Conservation (phyloP, 805 yeast genomes). For the Lachancea cidri region DNA sequence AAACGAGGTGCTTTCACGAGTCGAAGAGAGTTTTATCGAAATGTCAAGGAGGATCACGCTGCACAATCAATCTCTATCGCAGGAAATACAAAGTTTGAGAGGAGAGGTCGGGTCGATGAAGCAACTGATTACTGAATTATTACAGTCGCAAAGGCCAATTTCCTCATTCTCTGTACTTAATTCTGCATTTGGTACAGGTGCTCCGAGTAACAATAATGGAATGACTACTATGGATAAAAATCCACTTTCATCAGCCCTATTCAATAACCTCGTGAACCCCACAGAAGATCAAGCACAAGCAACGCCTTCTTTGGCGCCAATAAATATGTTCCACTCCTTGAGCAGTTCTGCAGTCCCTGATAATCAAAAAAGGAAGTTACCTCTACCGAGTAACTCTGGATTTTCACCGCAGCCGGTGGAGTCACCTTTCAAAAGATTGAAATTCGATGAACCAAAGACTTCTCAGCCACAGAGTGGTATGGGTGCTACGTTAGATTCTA, state of each 20-base stretch:
- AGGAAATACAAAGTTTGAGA: slow-evolving; percentile 27
- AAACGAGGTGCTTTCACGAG: slow-evolving; percentile 6
- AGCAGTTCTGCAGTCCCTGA: slow-evolving; percentile 8
- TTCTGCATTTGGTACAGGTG: neutral
- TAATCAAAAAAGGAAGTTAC: slow-evolving; percentile 8
- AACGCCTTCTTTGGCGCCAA: slow-evolving; percentile 16
- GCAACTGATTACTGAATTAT: slow-evolving; percentile 25
- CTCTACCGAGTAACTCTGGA: slow-evolving; percentile 8
- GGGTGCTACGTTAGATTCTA: slow-evolving; percentile 26
- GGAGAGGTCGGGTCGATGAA: slow-evolving; percentile 24
- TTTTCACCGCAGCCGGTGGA: slow-evolving; percentile 7
- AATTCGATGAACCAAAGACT: slow-evolving; percentile 8
- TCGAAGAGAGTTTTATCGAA: slow-evolving; percentile 16
- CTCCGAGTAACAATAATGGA: neutral
- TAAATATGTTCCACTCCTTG: slow-evolving; percentile 13
- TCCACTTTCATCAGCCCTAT: slow-evolving; percentile 17
- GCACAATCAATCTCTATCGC: slow-evolving; percentile 28
- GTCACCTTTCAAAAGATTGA: slow-evolving; percentile 9
- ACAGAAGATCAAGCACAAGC: slow-evolving; percentile 16
- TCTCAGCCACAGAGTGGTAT: neutral
- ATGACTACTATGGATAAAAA: slow-evolving; percentile 22
- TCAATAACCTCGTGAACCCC: slow-evolving; percentile 18
- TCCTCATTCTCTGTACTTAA: slow-evolving; percentile 7
- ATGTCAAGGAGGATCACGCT: slow-evolving; percentile 27
- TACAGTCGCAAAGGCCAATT: slow-evolving; percentile 23